Conservation (phyloP, 2,329 filamentous ascomycete species). For the Botryotinia calthae region DNA sequence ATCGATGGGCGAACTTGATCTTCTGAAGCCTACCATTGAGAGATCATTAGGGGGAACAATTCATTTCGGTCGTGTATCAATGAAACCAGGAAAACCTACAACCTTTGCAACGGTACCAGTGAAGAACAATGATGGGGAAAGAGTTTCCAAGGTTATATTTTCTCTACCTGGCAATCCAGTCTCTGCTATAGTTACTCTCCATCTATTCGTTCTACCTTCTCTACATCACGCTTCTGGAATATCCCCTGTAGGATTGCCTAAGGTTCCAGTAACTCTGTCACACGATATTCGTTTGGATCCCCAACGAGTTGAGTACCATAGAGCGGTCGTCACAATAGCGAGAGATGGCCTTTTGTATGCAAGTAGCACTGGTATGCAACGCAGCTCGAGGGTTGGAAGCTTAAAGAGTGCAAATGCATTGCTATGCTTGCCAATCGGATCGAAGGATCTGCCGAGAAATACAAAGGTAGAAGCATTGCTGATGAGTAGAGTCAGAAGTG, state of each 20-base stretch:
- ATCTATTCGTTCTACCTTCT: conserved; percentile 88
- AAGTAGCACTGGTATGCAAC: conserved; percentile 81
- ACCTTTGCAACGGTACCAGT: conserved; percentile 88
- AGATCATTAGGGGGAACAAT: conserved; percentile 85
- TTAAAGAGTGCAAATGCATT: conserved; percentile 85
- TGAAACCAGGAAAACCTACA: conserved; percentile 98
- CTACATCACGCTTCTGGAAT: conserved; percentile 76
- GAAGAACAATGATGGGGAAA: conserved; percentile 56
- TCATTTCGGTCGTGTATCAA: conserved; percentile 91
- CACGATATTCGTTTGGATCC: conserved; percentile 73
- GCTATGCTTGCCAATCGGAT: conserved; percentile 67
- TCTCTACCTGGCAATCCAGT: conserved; percentile 92
- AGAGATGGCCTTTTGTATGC: conserved; percentile 69
- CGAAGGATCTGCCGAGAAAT: conserved; percentile 66
- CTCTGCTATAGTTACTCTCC: conserved; percentile 86
- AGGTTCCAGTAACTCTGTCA: conserved; percentile 66
- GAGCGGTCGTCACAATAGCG: conserved; percentile 67
- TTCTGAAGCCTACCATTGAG: conserved; percentile 95
- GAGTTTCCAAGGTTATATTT: conserved; percentile 72
- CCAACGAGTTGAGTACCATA: conserved; percentile 83
- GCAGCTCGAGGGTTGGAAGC: conserved; percentile 87
- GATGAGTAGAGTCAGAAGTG: conserved; percentile 54
- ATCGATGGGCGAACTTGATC: conserved; percentile 95
- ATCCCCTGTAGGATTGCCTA: conserved; percentile 64
- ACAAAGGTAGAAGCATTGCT: conserved; percentile 72